These are phyloP conservation scores for Eleusine indica DNA, from an alignment of 176 grass and related monocot genomes.

Conservation along the genomic window DNA sequence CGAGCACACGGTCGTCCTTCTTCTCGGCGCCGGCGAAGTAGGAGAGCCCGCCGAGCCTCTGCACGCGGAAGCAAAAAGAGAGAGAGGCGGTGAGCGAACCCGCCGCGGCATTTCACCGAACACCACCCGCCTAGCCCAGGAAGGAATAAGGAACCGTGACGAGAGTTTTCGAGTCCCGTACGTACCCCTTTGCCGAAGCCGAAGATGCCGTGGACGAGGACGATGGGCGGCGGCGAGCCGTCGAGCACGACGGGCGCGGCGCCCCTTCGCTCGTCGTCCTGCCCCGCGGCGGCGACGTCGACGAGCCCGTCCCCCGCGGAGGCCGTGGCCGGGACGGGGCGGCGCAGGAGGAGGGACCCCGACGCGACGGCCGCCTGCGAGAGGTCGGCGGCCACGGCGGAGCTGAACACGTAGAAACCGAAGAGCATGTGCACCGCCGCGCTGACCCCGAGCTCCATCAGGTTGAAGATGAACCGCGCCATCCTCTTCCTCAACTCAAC, in stretches of 20 bases:
- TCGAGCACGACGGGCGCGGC: conserved; percentile 54
- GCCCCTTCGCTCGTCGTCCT: conserved; percentile 42
- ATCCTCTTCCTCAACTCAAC: conserved; percentile 30
- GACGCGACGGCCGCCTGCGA: conserved; percentile 70
- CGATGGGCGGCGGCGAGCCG: conserved; percentile 79
- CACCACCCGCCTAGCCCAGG: neutral
- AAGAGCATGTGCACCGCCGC: conserved; percentile 77
- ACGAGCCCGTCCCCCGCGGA: conserved; percentile 27
- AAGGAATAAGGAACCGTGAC: too few relatives aligned
- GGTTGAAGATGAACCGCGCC: conserved; percentile 69
- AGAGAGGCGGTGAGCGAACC: neutral
- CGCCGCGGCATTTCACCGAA: conserved; percentile 42
- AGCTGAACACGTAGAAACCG: conserved; percentile 91
- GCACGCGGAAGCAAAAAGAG: neutral
- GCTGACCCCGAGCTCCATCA: conserved; percentile 86
- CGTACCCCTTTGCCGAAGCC: conserved; percentile 97
- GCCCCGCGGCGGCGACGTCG: conserved; percentile 45
- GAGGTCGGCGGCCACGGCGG: conserved; percentile 84
- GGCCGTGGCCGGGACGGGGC: neutral
- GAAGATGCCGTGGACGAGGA: conserved; percentile 96
- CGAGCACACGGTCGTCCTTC: conserved; percentile 95
- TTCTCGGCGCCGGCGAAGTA: conserved; percentile 99
- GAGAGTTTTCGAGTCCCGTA: neutral
- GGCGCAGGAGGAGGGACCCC: conserved; percentile 45
- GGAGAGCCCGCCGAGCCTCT: conserved; percentile 87